Base-by-base conservation (phyloP, 1,284 basidiomycete genomes). In the Tylopilus orsonianus region DNA sequence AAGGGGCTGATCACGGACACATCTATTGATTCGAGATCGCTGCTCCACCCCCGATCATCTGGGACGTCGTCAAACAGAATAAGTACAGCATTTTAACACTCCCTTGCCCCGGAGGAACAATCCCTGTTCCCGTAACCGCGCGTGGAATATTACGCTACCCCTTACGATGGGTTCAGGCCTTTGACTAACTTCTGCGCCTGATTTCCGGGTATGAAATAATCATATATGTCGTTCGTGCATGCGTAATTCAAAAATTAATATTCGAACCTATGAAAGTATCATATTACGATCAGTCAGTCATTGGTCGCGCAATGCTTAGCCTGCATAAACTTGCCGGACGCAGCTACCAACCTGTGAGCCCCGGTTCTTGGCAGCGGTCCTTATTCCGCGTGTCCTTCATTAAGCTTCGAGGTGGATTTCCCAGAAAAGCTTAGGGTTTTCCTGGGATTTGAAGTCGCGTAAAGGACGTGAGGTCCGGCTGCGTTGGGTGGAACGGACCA, bases 161-260 rank as follows among this genome's bases (percentile, higher is more conserved):
- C 24, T 42, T 40, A 42, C 23, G 20, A 46, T 42, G 29, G 24
- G 39, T 29, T 37, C 20, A 41, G 44, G 41, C 32, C 27, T 38
- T n/a, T 36, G 27, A 8, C 26, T 36, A 26, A 40, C 26, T 40
- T 37, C 57, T 52, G 19, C 46, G 41, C 47, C 46, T 48, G 57
- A 55, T 64, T 38, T 52, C 46, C 61, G 60, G 54, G 45, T 42
- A 62, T 66, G 60, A 62, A 59, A 47, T 27, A 24, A 13, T 35
- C 20, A 26, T 23, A n/a, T 46, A 41, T 46, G 30, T 41, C 35
- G 52, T 39, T 43, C 13, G 5, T 48, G 40, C 34, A 44, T 54
- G 44, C 18, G 36, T 56, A 48, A 58, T 53, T 46, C 43, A 51
- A 64, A 38, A 47, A 26, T 61, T 55, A 63, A 52, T 56, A 66